Base-by-base conservation (phyloP, 495 filamentous ascomycete species). In the Penicillium pancosmium region DNA sequence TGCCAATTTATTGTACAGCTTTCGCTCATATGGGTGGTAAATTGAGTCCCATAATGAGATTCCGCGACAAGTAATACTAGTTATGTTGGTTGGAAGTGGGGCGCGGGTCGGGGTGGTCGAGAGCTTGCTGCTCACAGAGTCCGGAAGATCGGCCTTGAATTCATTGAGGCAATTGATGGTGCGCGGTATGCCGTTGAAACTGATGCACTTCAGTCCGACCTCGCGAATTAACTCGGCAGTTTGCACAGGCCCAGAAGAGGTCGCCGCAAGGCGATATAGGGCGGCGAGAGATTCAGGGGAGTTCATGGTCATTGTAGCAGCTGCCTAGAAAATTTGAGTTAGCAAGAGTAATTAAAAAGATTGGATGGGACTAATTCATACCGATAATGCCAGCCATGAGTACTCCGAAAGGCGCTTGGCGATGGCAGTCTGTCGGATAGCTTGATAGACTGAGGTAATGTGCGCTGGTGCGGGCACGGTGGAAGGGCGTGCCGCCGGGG, bases 121-220 rank as follows among this genome's bases (percentile, higher is more conserved):
- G 46, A 71, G 61, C 16, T 56, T 40, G 7, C 31, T 27, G n/a
- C 27, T 23, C 49, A 71, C 56, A 9, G 54, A 49, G 3, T 68
- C 46, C 0, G 88, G 86, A 6, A 88, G 78, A 40, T 71, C 73
- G 40, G 74, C 67, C 46, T 77, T 78, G 79, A 93, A 92, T 52
- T 84, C 84, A 63, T 80, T 82, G 0, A 93, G 84, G 61, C 80
- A 84, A 78, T 93, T 93, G 71, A 93, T 93, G 49, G 84, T 89
- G 54, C 90, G 84, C 4, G 90, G 90, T 64, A 93, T 89, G 40
- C 90, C 90, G 73, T 93, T 93, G 80, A 93, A 91, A 46, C 83
- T 84, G 68, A 93, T 91, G 71, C 89, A 92, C 69, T 93, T 93
- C 43, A 93, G 79, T 3, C 87, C 89, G 63, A 91, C 81, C 64